Conservation (phyloP, 2,329 filamentous ascomycete genomes). For the Penicillium sp. region DNA sequence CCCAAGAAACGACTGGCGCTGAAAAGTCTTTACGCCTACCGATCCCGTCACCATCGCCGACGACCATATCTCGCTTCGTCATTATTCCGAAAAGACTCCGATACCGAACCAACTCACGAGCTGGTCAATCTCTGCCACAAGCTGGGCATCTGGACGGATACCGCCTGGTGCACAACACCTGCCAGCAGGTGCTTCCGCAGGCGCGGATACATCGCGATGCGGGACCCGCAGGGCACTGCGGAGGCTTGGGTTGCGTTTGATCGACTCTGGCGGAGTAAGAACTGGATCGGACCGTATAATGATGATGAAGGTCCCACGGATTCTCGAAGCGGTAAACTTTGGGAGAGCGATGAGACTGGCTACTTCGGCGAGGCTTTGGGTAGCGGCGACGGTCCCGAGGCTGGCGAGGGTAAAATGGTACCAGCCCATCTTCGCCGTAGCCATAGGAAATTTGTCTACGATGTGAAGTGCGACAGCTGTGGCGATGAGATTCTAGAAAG, state of each 20-base stretch:
- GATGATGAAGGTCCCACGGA: constrained; percentile 30
- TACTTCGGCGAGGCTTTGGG: constrained; percentile 61
- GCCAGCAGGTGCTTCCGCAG: constrained; percentile 60
- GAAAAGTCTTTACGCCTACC: constrained; percentile 65
- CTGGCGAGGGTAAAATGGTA: constrained; percentile 58
- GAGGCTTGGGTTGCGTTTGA: constrained; percentile 68
- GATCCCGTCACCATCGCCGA: constrained; percentile 65
- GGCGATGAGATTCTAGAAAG: constrained; percentile 58
- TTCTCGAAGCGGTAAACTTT: constrained; percentile 55
- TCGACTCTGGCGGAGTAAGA: constrained; percentile 62
- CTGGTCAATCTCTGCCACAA: constrained; percentile 63
- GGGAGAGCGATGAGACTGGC: constrained; percentile 61
- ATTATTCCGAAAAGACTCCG: constrained; percentile 60
- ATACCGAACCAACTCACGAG: constrained; percentile 65
- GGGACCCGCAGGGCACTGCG: constrained; percentile 58
- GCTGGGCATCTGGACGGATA: constrained; percentile 65
- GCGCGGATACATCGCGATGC: constrained; percentile 61
- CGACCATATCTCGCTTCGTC: constrained; percentile 63
- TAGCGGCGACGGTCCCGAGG: constrained; percentile 48
- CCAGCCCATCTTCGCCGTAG: constrained; percentile 59
- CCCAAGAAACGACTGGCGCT: constrained; percentile 53
- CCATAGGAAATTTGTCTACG: constrained; percentile 57
- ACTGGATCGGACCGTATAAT: constrained; percentile 55
- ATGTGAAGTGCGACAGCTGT: constrained; percentile 60
- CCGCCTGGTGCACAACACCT: constrained; percentile 64